Evolutionary conservation across 352 stramenopile genomes (phyloP), one percentile per base, ranked within the genome.

Genomic region (Pythium vanterpoolii): DNA sequence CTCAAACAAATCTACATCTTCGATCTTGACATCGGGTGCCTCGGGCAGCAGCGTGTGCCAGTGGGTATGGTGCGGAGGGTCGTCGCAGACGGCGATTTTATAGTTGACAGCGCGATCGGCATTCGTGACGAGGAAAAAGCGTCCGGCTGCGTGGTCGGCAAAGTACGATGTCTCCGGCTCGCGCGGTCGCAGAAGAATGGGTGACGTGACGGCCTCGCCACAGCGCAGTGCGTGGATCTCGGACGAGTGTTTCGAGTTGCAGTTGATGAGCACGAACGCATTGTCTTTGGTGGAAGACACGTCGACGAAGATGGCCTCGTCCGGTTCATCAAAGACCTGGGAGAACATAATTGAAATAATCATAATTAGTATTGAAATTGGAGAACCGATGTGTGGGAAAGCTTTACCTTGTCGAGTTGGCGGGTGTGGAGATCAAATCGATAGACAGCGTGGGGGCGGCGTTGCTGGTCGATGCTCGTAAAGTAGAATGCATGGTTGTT

Each of bases 1-100:
- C n/a, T 86, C 46, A 45, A 93, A 93, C 21, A 96, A 52, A 60
- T 96, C 88, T 10, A 96, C 73, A 53, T 96, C 88, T 38, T 96
- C 88, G 58, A 96, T 90, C 58, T 96, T 94, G 14, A 91, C 83
- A 28, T 86, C 73, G 28, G 56, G 28, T 0, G 81, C 56, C 28
- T 89, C 77, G 2, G 79, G 69, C 13, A 93, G 43, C 34, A 89
- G 68, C 16, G 71, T 79, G 28, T 69, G 27, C 82, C 79, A 91
- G 18, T 18, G 49, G 6, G 43, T 50, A 30, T 54, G 31, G 19
- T 21, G 33, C 10, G 36, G 50, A 7, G 43, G 44, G 34, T 66
- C 52, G 30, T 62, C 51, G 44, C 52, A 62, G 9, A 62, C 52
- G 9, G 76, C 58, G 46, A 94, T 87, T 55, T 95, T 93, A 69